These are phyloP conservation scores for Arbutus unedo DNA, from an alignment of 148 eudicot genomes.

Conservation along the genomic window DNA sequence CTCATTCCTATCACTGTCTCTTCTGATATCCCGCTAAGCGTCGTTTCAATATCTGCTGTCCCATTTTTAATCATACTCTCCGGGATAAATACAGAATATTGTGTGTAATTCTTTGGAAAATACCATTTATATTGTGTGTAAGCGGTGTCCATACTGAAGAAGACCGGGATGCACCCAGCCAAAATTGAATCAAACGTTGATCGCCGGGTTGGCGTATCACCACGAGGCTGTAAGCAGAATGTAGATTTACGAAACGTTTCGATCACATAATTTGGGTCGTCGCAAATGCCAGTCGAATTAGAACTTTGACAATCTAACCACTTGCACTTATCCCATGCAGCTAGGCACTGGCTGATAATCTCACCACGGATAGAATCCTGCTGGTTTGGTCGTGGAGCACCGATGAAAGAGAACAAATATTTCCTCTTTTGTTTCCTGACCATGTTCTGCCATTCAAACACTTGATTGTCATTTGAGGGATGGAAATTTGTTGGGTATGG, in stretches of 20 bases:
- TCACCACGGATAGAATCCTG: constrained; percentile 23
- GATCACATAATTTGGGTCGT: constrained; percentile 21
- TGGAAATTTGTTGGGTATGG: no score
- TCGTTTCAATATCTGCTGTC: constrained; percentile 21
- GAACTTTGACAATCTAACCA: constrained; percentile 14
- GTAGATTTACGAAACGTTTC: constrained; percentile 22
- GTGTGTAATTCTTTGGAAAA: constrained; percentile 35
- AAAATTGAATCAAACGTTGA: no score
- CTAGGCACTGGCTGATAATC: constrained; percentile 34
- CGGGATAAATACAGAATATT: constrained; percentile 41
- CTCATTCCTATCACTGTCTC: constrained; percentile 16
- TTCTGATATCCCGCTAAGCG: constrained; percentile 19
- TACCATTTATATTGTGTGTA: constrained; percentile 45
- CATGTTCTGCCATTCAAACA: constrained; percentile 31
- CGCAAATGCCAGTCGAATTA: background rate
- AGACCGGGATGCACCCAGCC: constrained; percentile 23
- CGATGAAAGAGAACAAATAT: constrained; percentile 33
- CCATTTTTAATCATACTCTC: constrained; percentile 17
- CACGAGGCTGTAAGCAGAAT: constrained; percentile 26
- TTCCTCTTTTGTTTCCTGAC: constrained; percentile 23
- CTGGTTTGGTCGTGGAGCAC: constrained; percentile 31
- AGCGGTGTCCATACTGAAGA: constrained; percentile 34
- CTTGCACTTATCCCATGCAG: constrained; percentile 22
- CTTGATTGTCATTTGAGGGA: no score
- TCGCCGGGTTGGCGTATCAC: no score